Conservation (phyloP, 2,329 filamentous ascomycete genomes). For the Ophiostoma fasciatum region DNA sequence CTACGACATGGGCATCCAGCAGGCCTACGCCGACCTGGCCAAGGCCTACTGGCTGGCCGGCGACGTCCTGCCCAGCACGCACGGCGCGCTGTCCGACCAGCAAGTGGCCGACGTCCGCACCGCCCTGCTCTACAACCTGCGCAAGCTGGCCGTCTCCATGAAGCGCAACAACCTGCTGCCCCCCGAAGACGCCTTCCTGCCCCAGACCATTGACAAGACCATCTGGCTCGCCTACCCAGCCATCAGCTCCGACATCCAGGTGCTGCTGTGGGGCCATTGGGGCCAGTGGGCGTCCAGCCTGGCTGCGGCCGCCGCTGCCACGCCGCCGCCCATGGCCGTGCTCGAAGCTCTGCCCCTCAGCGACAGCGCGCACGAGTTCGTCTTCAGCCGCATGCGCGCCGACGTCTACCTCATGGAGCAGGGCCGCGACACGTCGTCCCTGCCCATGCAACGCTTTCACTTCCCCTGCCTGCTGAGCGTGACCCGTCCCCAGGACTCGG, state of each 20-base stretch:
- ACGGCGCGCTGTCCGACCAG: too few species aligned
- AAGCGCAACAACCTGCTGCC: constrained; percentile 68
- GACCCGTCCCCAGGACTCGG: constrained; percentile 52
- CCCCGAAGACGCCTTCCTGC: constrained; percentile 51
- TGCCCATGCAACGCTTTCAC: constrained; percentile 37
- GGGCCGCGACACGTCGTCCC: constrained; percentile 39
- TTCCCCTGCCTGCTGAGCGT: constrained; percentile 67
- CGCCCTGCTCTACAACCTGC: constrained; percentile 47
- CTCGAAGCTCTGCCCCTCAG: constrained; percentile 59
- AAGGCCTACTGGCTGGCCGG: constrained; percentile 74
- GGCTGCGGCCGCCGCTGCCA: constrained; percentile 32
- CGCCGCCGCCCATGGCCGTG: constrained; percentile 34
- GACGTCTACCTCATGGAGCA: constrained; percentile 62
- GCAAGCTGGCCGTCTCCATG: constrained; percentile 68
- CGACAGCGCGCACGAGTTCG: constrained; percentile 61
- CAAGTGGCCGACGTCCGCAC: constrained; percentile 40
- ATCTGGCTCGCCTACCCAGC: constrained; percentile 71
- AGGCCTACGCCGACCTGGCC: constrained; percentile 72
- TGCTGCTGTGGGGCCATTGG: constrained; percentile 53
- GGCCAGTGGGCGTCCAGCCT: constrained; percentile 40
- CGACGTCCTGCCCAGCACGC: constrained; percentile 30
- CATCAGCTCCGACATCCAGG: constrained; percentile 55
- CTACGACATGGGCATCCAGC: constrained; percentile 45
- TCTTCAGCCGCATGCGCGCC: constrained; percentile 63
- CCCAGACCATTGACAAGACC: constrained; percentile 62